Evolutionary conservation across 1,284 basidiomycete species (phyloP).

Genomic region (Chalciporus sp.): DNA sequence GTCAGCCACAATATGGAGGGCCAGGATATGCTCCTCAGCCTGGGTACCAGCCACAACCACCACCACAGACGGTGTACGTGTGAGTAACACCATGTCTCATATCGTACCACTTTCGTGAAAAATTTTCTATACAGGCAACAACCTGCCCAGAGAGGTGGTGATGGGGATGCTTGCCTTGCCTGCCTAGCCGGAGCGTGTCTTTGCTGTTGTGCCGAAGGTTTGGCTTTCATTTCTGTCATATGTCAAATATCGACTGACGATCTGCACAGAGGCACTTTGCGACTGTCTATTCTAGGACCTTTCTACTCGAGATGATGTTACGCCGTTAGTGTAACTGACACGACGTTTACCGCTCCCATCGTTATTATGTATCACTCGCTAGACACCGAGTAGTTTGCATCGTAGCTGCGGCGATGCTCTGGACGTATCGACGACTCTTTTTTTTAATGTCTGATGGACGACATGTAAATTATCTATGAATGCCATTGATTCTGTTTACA

Average conservation of each 20-base stretch:
- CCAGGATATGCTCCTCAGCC: conserved; percentile 38
- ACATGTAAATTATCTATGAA: conserved; percentile 37
- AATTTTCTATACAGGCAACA: conserved; percentile 50
- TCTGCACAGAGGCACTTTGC: conserved; percentile 60
- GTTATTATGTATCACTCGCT: conserved; percentile 20
- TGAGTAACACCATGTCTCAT: conserved; percentile 30
- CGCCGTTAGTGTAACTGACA: conserved; percentile 23
- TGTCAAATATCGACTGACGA: conserved; percentile 11
- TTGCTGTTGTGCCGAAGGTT: conserved; percentile 81
- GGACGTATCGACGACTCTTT: neutral
- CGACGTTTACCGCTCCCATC: conserved; percentile 12
- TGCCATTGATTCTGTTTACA: neutral
- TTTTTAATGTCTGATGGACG: conserved; percentile 11
- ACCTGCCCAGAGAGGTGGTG: conserved; percentile 45
- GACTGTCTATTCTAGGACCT: conserved; percentile 63
- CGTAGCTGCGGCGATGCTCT: neutral
- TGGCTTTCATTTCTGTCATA: conserved; percentile 24
- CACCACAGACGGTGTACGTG: conserved; percentile 77
- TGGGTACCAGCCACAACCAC: conserved; percentile 67
- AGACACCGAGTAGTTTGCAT: conserved; percentile 6
- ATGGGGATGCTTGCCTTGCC: conserved; percentile 56
- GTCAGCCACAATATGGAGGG: conserved; percentile 31
- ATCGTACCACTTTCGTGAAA: conserved; percentile 12
- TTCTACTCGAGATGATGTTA: conserved; percentile 9
- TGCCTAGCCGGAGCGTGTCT: conserved; percentile 72